Base-by-base conservation (phyloP, 1,139 yeast species). In the Geotrichum fermentans region DNA sequence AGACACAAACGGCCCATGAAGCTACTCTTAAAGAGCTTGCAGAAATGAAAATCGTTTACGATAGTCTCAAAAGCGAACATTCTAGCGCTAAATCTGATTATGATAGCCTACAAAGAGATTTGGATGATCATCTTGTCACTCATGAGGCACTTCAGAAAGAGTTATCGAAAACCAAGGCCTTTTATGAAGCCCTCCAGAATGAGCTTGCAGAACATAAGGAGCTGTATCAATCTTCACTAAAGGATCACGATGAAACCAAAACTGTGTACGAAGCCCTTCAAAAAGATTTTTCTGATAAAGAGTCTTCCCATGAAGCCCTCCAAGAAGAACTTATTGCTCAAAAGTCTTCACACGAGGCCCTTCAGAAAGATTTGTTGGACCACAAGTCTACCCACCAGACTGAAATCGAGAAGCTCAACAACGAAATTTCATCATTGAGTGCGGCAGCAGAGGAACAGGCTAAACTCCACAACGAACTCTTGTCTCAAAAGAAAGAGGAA, bases 171-270 rank as follows among this genome's bases (percentile, higher is more conserved):
- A 39, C 41, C n/a, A 20, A 20, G 6, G 4, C 26, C 7, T 5
- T 21, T 7, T 34, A 49, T 22, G 47, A 43, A 32, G 10, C 40
- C 16, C 28, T 47, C 7, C 17, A 28, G 3, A 36, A 44, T 11
- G 43, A 35, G 11, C 37, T 36, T 13, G 5, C 26, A 22, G n/a
- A 40, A 3, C 38, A 45, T n/a, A 40, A 40, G 7, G 30, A 39
- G 8, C 33, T 33, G 5, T 49, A 40, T 5, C 28, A 36, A 13
- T 8, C 14, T 20, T 17, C 20, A 13, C 22, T 43, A 10, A 50
- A 45, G n/a, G 45, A 49, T 14, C 17, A 26, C 6, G 50, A 42
- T 14, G 40, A 43, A 14, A 14, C 51, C 14, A 36, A 18, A n/a
- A n/a, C 18, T 6, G 6, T 20, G 2, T 39, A 43, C 24, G 11